Evolutionary conservation across 257 asterid species (phyloP).

Genomic region (Fraxinus pennsylvanica): DNA sequence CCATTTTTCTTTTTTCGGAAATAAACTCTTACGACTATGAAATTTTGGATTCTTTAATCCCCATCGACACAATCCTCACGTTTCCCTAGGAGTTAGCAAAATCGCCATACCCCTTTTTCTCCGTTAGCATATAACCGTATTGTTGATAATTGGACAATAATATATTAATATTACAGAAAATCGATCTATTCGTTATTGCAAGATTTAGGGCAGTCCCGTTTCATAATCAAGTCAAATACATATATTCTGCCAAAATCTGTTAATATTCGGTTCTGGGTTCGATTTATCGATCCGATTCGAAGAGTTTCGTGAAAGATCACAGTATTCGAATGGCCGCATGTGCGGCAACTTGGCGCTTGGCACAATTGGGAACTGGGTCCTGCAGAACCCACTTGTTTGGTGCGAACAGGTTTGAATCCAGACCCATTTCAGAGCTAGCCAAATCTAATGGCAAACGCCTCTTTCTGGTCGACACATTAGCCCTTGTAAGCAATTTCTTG

Average conservation of each 20-base stretch:
- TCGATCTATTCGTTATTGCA: not conserved
- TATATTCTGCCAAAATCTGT: conserved; percentile 4
- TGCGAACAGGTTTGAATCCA: conserved; percentile 30
- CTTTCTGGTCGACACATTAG: conserved; percentile 86
- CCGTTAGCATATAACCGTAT: not conserved
- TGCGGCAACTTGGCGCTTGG: conserved; percentile 50
- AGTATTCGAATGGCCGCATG: conserved; percentile 52
- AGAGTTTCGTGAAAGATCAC: not conserved
- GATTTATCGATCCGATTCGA: not conserved
- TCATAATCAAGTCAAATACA: not conserved
- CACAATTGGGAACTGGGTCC: conserved; percentile 33
- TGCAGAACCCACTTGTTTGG: conserved; percentile 26
- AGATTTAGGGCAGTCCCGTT: conserved; percentile 1
- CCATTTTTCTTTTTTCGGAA: not conserved
- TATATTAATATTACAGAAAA: not conserved
- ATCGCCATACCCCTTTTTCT: not conserved
- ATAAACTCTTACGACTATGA: not conserved
- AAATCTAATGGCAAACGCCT: conserved; percentile 58
- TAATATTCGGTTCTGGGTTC: not conserved
- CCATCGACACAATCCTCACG: conserved; percentile 13
- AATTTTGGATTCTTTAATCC: not conserved
- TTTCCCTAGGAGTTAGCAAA: conserved; percentile 26
- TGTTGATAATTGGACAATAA: not conserved
- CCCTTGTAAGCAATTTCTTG: conserved; percentile 53
- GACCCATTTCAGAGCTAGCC: conserved; percentile 56